A percentile compares a stretch with the other conserved stretches of the same genome.
These are phyloP conservation scores for Alternaria tenuissima DNA, from an alignment of 2,329 filamentous ascomycete species.

Conservation along the genomic window DNA sequence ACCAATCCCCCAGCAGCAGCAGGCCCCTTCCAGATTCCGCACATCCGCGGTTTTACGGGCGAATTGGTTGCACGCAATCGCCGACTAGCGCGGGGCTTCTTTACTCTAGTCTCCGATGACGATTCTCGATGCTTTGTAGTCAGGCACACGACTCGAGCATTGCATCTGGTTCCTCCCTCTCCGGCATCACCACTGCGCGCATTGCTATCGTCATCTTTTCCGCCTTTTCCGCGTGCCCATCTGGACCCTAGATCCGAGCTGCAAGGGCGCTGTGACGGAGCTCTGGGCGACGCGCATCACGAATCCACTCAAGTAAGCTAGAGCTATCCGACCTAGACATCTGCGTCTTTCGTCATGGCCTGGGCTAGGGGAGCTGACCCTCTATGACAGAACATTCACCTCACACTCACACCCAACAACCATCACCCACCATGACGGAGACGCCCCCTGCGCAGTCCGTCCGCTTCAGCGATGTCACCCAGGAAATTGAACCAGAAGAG, in stretches of 20 bases:
- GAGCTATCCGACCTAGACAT: constrained; percentile 28
- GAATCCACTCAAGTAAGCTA: constrained; percentile 25
- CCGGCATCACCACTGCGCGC: constrained; percentile 11
- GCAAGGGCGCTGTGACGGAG: constrained; percentile 19
- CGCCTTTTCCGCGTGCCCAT: constrained; percentile 18
- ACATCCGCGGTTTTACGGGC: constrained; percentile 15
- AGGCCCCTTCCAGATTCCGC: constrained; percentile 3
- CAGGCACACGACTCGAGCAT: constrained; percentile 20
- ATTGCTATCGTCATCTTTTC: constrained; percentile 7
- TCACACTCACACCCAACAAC: constrained; percentile 3
- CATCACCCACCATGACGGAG: constrained; percentile 38
- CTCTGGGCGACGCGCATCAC: constrained; percentile 20
- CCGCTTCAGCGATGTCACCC: constrained; percentile 51
- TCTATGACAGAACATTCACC: constrained; percentile 15
- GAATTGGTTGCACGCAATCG: constrained; percentile 11
- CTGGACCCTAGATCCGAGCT: constrained; percentile 10
- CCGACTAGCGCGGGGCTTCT: constrained; percentile 23
- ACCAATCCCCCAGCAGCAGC: constrained; percentile 1
- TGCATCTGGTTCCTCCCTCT: constrained; percentile 1
- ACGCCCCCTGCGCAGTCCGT: constrained; percentile 40
- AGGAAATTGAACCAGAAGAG: constrained; percentile 50
- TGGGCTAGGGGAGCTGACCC: constrained; percentile 16
- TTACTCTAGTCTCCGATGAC: constrained; percentile 27
- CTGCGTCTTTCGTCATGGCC: constrained; percentile 33
- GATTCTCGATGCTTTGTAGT: constrained; percentile 22